A percentile compares a stretch with the other conserved stretches of the same genome.
phyloP scores from a whole-genome alignment of 2,329 filamentous ascomycete genomes.

The Ophiostoma sp. region DNA sequence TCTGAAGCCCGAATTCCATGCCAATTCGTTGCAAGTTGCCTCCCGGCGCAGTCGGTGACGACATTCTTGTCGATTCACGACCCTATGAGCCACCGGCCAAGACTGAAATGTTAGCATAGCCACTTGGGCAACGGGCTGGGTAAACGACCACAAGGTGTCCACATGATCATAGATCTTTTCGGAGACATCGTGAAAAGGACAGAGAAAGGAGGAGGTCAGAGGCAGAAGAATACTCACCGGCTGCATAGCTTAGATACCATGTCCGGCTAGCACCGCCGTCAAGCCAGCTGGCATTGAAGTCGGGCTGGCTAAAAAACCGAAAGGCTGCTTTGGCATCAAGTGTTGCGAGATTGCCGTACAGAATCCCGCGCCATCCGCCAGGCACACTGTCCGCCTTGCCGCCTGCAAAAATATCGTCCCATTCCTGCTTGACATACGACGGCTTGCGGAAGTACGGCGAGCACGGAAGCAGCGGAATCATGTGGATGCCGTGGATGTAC shows the following conservation, averaged over 20 bases:
- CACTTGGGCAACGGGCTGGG: neutral
- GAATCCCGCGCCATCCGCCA: constrained; percentile 79
- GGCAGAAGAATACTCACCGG: constrained; percentile 49
- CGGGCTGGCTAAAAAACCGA: constrained; percentile 63
- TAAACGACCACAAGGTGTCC: neutral
- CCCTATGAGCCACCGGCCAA: neutral
- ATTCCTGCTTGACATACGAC: constrained; percentile 75
- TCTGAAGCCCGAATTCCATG: neutral
- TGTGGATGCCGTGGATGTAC: constrained; percentile 73
- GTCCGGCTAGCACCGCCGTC: constrained; percentile 79
- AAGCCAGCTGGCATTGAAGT: constrained; percentile 63
- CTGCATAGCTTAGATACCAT: constrained; percentile 78
- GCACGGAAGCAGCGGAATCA: constrained; percentile 68
- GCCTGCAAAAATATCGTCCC: constrained; percentile 71
- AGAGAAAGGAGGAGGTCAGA: neutral
- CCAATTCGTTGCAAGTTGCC: neutral
- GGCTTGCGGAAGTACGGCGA: constrained; percentile 61
- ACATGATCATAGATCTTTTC: neutral
- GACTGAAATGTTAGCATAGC: neutral
- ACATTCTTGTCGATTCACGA: neutral
- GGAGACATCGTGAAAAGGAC: neutral
- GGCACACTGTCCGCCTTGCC: constrained; percentile 59
- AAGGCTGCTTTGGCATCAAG: constrained; percentile 66
- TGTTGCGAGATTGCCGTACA: constrained; percentile 77
- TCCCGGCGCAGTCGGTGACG: neutral